Conservation (phyloP, 2,329 filamentous ascomycete genomes). For the Monosporascus ibericus region DNA sequence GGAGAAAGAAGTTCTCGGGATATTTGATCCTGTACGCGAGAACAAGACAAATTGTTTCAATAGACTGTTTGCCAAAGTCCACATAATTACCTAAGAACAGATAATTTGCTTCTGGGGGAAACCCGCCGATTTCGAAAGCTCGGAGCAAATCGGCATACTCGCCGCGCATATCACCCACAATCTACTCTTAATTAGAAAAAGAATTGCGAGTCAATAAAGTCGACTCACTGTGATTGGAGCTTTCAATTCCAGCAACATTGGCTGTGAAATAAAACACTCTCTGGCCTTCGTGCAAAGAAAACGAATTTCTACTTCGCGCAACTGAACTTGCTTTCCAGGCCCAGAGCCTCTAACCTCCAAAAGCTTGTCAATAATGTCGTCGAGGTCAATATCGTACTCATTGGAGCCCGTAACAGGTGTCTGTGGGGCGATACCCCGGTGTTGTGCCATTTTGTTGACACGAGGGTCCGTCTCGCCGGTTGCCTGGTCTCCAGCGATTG, state of each 20-base stretch:
- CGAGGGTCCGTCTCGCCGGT: too few relatives aligned
- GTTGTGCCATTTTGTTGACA: too few relatives aligned
- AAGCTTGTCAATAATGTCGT: conserved; percentile 98
- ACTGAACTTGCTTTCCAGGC: conserved; percentile 96
- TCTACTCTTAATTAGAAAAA: conserved; percentile 47
- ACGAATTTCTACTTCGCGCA: conserved; percentile 92
- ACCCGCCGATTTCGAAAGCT: conserved; percentile 96
- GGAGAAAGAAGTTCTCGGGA: conserved; percentile 98
- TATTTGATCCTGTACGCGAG: conserved; percentile 99
- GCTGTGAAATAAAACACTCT: conserved; percentile 99
- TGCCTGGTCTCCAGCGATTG: too few relatives aligned
- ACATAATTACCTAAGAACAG: conserved; percentile 99
- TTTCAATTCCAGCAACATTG: conserved; percentile 93
- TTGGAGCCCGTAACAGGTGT: too few relatives aligned
- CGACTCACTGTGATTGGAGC: conserved; percentile 88
- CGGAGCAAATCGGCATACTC: conserved; percentile 98
- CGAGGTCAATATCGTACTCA: conserved; percentile 86
- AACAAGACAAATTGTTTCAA: conserved; percentile 95
- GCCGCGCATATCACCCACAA: conserved; percentile 97
- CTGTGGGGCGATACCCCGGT: too few relatives aligned
- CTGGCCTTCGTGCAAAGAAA: conserved; percentile 97
- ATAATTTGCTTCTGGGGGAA: conserved; percentile 98
- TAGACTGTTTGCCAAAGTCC: conserved; percentile 96
- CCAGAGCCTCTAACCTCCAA: conserved; percentile 96
- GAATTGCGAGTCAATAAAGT: conserved; percentile 1